Evolutionary conservation across 2,329 filamentous ascomycete species (phyloP).

Genomic region (Emergomyces africanus): DNA sequence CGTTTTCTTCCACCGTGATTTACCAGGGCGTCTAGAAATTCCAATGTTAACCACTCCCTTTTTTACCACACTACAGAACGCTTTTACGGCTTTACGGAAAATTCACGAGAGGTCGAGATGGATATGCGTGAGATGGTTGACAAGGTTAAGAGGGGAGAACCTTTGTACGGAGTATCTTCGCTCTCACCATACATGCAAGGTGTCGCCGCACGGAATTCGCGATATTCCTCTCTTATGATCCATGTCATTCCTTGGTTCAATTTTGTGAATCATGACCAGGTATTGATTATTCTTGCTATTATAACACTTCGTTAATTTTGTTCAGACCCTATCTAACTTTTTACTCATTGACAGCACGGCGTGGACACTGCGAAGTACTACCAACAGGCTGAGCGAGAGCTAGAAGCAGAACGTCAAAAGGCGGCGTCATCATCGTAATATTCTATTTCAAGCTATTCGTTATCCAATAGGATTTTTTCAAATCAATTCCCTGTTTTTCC

Average conservation of each 20-base stretch:
- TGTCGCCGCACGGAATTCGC: constrained; percentile 79
- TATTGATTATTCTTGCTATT: constrained; percentile 17
- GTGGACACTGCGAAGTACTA: constrained; percentile 99
- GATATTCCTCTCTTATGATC: constrained; percentile 74
- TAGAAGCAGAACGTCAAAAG: constrained; percentile 59
- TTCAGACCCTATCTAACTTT: constrained; percentile 10
- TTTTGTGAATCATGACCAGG: constrained; percentile 83
- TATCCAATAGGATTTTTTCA: neutral
- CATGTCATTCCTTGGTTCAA: constrained; percentile 94
- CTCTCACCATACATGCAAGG: constrained; percentile 87
- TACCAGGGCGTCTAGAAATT: neutral
- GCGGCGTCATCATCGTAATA: constrained; percentile 8
- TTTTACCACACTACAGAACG: constrained; percentile 47
- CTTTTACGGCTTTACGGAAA: constrained; percentile 93
- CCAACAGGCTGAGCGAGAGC: constrained; percentile 81
- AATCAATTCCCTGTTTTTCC: neutral
- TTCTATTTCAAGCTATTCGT: neutral
- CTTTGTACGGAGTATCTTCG: constrained; percentile 70
- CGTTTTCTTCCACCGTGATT: neutral
- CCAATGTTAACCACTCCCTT: neutral
- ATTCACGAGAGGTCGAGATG: constrained; percentile 80
- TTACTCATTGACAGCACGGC: constrained; percentile 51
- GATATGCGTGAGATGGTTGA: constrained; percentile 98
- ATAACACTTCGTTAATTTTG: neutral
- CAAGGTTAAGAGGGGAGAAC: constrained; percentile 84